Percentiles rank a stretch among this genome's conserved stretches.
Evolutionary conservation across 768 basidiomycete genomes (phyloP).

Genomic region (Boletus rufocinnamomeus): DNA sequence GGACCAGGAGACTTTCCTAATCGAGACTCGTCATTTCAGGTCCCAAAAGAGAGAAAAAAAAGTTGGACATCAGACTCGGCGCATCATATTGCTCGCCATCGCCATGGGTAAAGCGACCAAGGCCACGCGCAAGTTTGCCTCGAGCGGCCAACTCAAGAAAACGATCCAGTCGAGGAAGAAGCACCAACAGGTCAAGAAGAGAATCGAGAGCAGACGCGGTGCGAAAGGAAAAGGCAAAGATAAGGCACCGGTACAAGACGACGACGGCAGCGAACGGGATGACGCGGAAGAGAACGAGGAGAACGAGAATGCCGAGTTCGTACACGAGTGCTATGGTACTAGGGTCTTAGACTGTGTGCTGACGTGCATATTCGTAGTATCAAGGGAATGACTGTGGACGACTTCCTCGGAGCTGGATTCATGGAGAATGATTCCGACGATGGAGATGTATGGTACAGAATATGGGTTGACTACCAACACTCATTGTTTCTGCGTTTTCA

Average conservation of each 20-base stretch:
- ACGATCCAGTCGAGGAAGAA: constrained; percentile 83
- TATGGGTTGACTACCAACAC: neutral
- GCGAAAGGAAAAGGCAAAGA: constrained; percentile 37
- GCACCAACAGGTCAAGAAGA: constrained; percentile 73
- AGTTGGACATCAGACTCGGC: no score
- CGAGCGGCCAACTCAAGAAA: constrained; percentile 86
- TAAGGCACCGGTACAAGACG: constrained; percentile 27
- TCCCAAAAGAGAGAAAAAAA: neutral
- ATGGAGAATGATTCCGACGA: constrained; percentile 64
- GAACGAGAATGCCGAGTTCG: constrained; percentile 12
- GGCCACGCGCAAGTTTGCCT: constrained; percentile 82
- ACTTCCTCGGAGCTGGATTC: constrained; percentile 70
- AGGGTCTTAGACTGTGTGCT: neutral
- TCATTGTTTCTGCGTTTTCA: constrained; percentile 7
- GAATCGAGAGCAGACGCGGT: constrained; percentile 61
- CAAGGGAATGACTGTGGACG: constrained; percentile 69
- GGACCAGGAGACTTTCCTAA: constrained; percentile 20
- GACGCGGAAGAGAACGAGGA: constrained; percentile 20
- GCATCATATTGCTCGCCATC: no score
- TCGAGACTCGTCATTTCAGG: neutral
- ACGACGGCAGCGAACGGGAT: constrained; percentile 34
- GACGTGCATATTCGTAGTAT: constrained; percentile 13
- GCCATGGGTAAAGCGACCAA: constrained; percentile 59
- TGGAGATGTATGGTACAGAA: constrained; percentile 33
- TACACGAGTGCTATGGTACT: neutral